Evolutionary conservation across 2,329 filamentous ascomycete species (phyloP).

Genomic region (Chrysosporium keratinophilum): DNA sequence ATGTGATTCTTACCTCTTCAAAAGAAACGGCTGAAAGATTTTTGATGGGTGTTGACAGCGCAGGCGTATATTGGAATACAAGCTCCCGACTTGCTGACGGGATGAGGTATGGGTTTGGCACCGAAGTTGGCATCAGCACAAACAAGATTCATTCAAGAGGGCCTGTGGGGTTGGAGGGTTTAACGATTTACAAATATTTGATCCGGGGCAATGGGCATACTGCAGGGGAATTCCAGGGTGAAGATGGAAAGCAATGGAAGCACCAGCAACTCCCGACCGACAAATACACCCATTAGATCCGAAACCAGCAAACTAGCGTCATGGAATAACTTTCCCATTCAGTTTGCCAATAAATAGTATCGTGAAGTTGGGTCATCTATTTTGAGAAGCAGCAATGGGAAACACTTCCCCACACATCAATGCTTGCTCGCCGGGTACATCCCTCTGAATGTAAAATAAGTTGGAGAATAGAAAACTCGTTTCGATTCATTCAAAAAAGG

Average conservation of each 20-base stretch:
- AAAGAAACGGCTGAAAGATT: constrained; percentile 63
- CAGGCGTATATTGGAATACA: constrained; percentile 94
- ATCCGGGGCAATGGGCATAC: constrained; percentile 72
- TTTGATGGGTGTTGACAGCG: constrained; percentile 74
- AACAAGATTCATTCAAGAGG: constrained; percentile 96
- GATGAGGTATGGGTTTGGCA: constrained; percentile 95
- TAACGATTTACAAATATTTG: constrained; percentile 97
- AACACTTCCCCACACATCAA: not conserved
- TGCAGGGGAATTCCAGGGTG: constrained; percentile 50
- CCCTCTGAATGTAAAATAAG: not conserved
- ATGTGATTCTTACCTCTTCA: constrained; percentile 70
- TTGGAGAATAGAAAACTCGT: constrained; percentile 12
- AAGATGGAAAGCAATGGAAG: constrained; percentile 46
- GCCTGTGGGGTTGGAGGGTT: constrained; percentile 82
- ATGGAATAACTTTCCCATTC: not conserved
- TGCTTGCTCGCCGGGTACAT: not conserved
- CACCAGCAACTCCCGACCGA: constrained; percentile 40
- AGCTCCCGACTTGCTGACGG: constrained; percentile 91
- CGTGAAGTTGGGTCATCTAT: not conserved
- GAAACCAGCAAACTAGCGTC: not conserved
- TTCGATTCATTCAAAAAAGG: constrained; percentile 11
- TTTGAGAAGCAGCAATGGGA: not conserved
- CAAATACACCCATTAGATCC: not conserved
- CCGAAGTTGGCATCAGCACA: constrained; percentile 95
- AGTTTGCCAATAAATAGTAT: not conserved